Evolutionary conservation across 345 rosid genomes (phyloP).

Genomic region (Anacardium occidentale): DNA sequence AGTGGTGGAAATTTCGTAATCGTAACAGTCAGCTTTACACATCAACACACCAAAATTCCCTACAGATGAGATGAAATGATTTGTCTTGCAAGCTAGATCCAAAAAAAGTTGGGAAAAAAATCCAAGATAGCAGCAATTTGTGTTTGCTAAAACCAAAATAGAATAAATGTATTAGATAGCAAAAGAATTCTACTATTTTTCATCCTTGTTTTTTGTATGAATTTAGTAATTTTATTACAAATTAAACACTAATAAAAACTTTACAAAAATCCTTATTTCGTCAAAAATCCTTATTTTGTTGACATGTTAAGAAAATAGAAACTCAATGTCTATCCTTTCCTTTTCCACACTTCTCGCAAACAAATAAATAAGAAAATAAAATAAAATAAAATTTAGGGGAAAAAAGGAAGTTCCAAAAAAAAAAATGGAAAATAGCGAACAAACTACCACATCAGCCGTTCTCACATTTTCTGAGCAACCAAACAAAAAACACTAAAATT

Average conservation of each 20-base stretch:
- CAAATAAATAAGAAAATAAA: neutral
- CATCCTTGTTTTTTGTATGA: neutral
- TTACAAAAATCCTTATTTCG: neutral
- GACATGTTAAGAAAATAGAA: neutral
- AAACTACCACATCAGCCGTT: no score
- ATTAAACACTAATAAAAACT: neutral
- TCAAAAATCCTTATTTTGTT: neutral
- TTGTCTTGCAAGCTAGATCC: slow-evolving; percentile 1
- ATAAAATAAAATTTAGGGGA: no score
- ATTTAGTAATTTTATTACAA: neutral
- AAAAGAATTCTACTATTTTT: neutral
- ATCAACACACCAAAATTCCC: neutral
- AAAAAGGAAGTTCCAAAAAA: no score
- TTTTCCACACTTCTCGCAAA: slow-evolving; percentile 12
- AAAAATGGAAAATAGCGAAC: no score
- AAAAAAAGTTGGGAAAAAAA: neutral
- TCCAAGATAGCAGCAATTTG: neutral
- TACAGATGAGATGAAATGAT: neutral
- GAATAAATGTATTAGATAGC: neutral
- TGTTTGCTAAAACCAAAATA: neutral
- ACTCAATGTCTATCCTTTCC: neutral
- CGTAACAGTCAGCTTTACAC: neutral
- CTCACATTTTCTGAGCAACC: no score
- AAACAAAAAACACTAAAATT: neutral
- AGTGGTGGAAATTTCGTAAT: neutral